Conservation (phyloP, 139 green algal genomes). For the Chlamydomonas eustigma region DNA sequence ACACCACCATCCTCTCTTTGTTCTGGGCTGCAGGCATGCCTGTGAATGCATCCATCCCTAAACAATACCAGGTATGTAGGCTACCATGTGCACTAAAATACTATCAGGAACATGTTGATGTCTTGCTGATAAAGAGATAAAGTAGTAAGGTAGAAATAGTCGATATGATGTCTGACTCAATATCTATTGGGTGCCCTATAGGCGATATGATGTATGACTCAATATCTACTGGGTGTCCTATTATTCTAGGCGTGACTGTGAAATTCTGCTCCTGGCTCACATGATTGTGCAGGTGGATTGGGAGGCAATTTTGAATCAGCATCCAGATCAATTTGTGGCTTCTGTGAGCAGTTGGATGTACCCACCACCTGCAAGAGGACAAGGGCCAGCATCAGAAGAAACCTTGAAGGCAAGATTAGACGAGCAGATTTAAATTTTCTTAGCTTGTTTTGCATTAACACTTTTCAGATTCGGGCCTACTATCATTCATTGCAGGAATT, state of each 20-base stretch:
- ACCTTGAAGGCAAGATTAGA: not conserved
- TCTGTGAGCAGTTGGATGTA: constrained; percentile 29
- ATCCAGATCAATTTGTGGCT: constrained; percentile 58
- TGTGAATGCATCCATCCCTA: constrained; percentile 67
- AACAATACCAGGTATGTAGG: constrained; percentile 78
- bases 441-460: too few relatives aligned
- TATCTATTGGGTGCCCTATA: too few relatives aligned
- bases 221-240: too few relatives aligned
- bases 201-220: too few relatives aligned
- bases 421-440: too few relatives aligned
- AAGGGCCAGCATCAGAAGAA: not conserved
- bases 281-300: constrained; percentile 80
- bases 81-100: too few relatives aligned
- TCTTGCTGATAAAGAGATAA: too few relatives aligned
- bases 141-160: too few relatives aligned
- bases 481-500: constrained; percentile 7
- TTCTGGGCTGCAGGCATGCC: constrained; percentile 82
- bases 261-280: not conserved
- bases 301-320: constrained; percentile 81
- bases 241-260: not conserved
- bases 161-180: too few relatives aligned
- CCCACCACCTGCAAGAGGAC: not conserved
- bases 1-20: constrained; percentile 75
- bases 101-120: too few relatives aligned
- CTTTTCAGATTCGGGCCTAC: too few relatives aligned